A percentile compares a stretch with the other conserved stretches of the same genome.
phyloP scores from a whole-genome alignment of 2,329 filamentous ascomycete genomes.

The Cercospora sp. region DNA sequence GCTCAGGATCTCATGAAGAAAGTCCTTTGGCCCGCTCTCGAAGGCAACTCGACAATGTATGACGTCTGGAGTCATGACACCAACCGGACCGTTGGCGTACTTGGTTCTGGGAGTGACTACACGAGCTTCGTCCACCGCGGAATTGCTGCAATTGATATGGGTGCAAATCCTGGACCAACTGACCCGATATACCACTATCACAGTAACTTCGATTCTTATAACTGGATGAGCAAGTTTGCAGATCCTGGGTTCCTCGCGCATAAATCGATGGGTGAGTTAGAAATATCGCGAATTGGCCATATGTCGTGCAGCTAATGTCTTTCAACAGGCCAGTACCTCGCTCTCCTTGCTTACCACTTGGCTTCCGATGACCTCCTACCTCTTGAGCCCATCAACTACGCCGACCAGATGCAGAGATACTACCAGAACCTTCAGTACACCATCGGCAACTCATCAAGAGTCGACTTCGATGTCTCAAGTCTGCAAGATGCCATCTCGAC shows the following conservation, averaged over 20 bases:
- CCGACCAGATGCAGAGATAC: constrained; percentile 41
- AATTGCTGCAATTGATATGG: constrained; percentile 43
- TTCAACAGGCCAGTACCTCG: constrained; percentile 31
- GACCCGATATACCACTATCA: constrained; percentile 51
- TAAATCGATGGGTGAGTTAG: constrained; percentile 42
- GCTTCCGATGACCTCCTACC: constrained; percentile 42
- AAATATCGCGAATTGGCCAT: not conserved
- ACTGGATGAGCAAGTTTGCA: constrained; percentile 55
- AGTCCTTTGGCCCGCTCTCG: constrained; percentile 49
- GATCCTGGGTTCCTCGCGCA: constrained; percentile 54
- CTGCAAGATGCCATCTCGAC: constrained; percentile 32
- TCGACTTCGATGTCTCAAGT: constrained; percentile 47
- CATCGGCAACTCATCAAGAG: constrained; percentile 44
- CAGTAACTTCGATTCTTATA: constrained; percentile 50
- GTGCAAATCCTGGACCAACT: constrained; percentile 37
- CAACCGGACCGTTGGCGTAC: constrained; percentile 43
- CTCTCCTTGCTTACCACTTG: constrained; percentile 8
- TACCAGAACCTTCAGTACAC: constrained; percentile 34
- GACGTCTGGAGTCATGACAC: constrained; percentile 45
- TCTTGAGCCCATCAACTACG: constrained; percentile 47
- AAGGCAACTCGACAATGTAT: constrained; percentile 45
- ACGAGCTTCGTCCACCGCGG: constrained; percentile 50
- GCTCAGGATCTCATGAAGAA: constrained; percentile 63
- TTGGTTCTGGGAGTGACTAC: constrained; percentile 51
- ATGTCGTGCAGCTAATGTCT: not conserved